Evolutionary conservation across 352 stramenopile genomes (phyloP), one percentile per base, ranked within the genome.

Genomic region (Phytophthora foliorum): DNA sequence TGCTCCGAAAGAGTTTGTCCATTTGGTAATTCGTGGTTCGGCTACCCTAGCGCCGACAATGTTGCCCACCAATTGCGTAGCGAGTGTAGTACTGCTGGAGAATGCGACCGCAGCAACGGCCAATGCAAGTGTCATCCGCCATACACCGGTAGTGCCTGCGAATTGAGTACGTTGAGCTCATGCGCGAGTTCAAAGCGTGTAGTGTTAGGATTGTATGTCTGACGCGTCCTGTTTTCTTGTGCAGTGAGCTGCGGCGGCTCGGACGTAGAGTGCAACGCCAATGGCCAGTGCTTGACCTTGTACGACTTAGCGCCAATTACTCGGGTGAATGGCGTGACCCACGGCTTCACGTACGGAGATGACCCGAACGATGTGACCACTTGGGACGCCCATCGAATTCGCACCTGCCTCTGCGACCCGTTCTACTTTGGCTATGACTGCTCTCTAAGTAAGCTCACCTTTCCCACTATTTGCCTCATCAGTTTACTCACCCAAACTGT

Each of bases 1-100:
- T 97, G 91, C 62, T 90, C 84, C 5, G 85, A 93, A 42, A 77
- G 90, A 25, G n/a, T 71, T 10, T 94, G 87, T 55, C 78, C 83
- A 1, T 75, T 63, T 25, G 83, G 72, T 0, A 31, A 71, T 19
- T 78, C 87, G 32, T 94, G 87, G 87, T 93, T 92, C 51, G 76
- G 79, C 49, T 92, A 91, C 63, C 87, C 87, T 14, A 68, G 39
- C 17, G 72, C 49, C 5, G 62, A 71, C 49, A 92, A 92, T 57
- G 68, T 84, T 14, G 84, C 81, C 5, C 84, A 94, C 41, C 78
- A 78, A 25, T 50, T 67, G 1, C 60, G 74, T 17, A 72, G 52
- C 3, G 89, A 96, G 48, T 96, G 89, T 67, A 92, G 84, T 42
- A 67, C 72, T 17, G 82, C 80, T 5, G 89, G 89, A 5, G 62